A percentile compares a stretch with the other conserved stretches of the same genome.
These are phyloP conservation scores for Xylaria sp. DNA, from an alignment of 2,329 filamentous ascomycete species.

Conservation along the genomic window DNA sequence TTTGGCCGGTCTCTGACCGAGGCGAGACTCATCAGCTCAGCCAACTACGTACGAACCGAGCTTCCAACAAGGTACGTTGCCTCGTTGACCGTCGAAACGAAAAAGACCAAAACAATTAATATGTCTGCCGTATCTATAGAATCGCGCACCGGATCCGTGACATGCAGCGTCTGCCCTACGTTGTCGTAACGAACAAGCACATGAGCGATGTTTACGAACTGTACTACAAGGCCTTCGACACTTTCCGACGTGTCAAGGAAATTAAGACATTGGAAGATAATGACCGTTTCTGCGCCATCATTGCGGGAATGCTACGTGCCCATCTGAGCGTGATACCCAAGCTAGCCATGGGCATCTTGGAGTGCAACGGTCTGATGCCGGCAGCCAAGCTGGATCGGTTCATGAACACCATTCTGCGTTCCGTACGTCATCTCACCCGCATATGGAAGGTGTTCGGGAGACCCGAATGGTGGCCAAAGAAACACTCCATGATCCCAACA, in stretches of 20 bases:
- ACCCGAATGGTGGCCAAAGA: not conserved
- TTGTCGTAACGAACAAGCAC: constrained; percentile 94
- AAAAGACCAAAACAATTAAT: not conserved
- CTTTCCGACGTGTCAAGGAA: constrained; percentile 83
- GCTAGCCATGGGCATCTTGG: constrained; percentile 91
- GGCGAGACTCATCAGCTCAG: constrained; percentile 87
- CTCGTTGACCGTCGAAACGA: constrained; percentile 9
- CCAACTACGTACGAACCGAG: constrained; percentile 97
- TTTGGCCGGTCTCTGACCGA: constrained; percentile 96
- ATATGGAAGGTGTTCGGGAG: not conserved
- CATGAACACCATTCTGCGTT: constrained; percentile 93
- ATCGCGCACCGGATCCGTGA: constrained; percentile 95
- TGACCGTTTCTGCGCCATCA: constrained; percentile 82
- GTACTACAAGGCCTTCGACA: constrained; percentile 97
- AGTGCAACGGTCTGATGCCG: constrained; percentile 86
- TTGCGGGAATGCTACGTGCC: constrained; percentile 82
- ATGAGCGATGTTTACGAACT: constrained; percentile 96
- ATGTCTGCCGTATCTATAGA: constrained; percentile 56
- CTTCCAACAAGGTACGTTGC: constrained; percentile 78
- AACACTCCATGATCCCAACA: not conserved
- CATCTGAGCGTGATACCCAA: constrained; percentile 95
- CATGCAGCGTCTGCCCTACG: constrained; percentile 96
- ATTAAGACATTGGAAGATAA: constrained; percentile 91
- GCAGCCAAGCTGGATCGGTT: constrained; percentile 87
- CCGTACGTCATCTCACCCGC: constrained; percentile 65